Evolutionary conservation across 108 stramenopile species (phyloP).

Genomic region (Cylindrotheca closterium): DNA sequence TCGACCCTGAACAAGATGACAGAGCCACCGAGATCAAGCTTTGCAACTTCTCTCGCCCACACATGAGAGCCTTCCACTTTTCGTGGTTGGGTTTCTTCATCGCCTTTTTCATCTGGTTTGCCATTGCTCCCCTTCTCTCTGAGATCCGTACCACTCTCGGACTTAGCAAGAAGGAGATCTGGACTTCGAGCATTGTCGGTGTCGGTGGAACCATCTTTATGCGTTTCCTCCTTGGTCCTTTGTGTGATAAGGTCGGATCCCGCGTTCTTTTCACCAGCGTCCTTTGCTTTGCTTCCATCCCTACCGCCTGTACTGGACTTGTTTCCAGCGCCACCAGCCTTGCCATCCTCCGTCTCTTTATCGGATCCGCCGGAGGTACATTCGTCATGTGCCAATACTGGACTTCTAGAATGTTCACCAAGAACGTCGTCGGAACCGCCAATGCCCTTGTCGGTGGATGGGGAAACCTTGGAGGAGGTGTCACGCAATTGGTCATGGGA

Average conservation of each 20-base stretch:
- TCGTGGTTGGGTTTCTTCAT: conserved; percentile 76
- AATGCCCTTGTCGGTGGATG: conserved; percentile 85
- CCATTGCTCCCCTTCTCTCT: conserved; percentile 81
- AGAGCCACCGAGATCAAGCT: conserved; percentile 69
- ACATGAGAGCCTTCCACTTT: conserved; percentile 82
- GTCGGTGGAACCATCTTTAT: conserved; percentile 69
- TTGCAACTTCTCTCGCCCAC: conserved; percentile 55
- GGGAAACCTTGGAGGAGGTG: conserved; percentile 91
- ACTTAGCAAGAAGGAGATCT: conserved; percentile 71
- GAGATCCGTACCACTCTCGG: conserved; percentile 64
- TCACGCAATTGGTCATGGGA: conserved; percentile 71
- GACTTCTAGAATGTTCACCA: conserved; percentile 80
- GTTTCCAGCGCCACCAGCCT: conserved; percentile 57
- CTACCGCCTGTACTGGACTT: conserved; percentile 61
- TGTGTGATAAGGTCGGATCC: conserved; percentile 77
- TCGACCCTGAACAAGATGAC: conserved; percentile 79
- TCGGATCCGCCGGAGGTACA: conserved; percentile 77
- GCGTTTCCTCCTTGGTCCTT: conserved; percentile 73
- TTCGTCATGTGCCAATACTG: conserved; percentile 90
- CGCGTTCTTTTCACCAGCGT: conserved; percentile 62
- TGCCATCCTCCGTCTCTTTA: conserved; percentile 69
- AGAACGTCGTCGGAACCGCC: conserved; percentile 83
- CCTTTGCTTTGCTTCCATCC: conserved; percentile 66
- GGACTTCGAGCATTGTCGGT: conserved; percentile 78
- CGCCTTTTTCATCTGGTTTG: conserved; percentile 92